Conservation (phyloP, 345 rosid genomes). For the Eucalyptus pumila region DNA sequence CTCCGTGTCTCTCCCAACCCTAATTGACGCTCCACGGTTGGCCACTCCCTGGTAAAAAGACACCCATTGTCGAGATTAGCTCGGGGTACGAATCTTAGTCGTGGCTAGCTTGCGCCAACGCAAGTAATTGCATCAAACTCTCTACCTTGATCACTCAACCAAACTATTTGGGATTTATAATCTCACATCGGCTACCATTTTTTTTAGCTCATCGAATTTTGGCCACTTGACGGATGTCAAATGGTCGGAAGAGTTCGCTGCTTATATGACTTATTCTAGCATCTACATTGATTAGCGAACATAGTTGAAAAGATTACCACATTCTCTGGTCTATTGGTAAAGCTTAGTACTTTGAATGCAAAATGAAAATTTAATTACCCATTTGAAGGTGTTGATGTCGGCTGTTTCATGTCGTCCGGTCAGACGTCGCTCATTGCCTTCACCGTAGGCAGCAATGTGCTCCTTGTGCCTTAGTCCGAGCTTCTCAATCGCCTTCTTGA, state of each 20-base stretch:
- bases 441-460: slow-evolving; percentile 24
- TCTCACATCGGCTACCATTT: neutral
- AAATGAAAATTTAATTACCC: neutral
- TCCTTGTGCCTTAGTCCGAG: slow-evolving; percentile 12
- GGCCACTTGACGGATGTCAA: neutral
- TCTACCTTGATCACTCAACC: neutral
- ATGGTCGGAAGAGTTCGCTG: neutral
- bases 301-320: neutral
- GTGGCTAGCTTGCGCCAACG: neutral
- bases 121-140: neutral
- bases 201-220: neutral
- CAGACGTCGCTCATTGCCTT: slow-evolving; percentile 22
- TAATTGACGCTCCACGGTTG: slow-evolving; percentile 18
- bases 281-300: neutral
- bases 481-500: slow-evolving; percentile 21
- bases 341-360: neutral
- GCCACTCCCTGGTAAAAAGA: slow-evolving; percentile 11
- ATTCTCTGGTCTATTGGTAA: neutral
- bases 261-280: neutral
- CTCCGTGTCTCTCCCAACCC: slow-evolving; percentile 26
- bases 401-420: slow-evolving; percentile 25
- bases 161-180: neutral
- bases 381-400: slow-evolving; percentile 14
- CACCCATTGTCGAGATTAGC: neutral
- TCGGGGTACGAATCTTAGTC: neutral